Evolutionary conservation across 108 stramenopile species (phyloP).

Genomic region (Conticribra guillardii): DNA sequence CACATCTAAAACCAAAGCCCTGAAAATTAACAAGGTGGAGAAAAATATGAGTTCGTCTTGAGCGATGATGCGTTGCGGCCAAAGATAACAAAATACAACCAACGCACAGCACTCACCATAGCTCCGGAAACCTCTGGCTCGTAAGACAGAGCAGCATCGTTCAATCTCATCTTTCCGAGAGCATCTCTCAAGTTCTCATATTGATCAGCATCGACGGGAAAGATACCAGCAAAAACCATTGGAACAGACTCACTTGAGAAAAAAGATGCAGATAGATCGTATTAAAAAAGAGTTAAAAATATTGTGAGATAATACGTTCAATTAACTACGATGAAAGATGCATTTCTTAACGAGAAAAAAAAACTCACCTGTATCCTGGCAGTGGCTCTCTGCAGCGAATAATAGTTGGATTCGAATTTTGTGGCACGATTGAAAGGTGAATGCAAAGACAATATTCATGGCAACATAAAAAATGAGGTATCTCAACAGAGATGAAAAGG

Average conservation of each 20-base stretch:
- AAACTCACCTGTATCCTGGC: background rate
- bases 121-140: constrained; percentile 89
- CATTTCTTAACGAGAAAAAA: background rate
- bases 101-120: constrained; percentile 40
- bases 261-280: too few species aligned
- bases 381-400: background rate
- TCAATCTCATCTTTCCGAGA: constrained; percentile 91
- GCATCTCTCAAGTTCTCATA: constrained; percentile 91
- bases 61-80: background rate
- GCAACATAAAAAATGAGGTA: background rate
- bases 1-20: constrained; percentile 94
- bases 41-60: too few species aligned
- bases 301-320: background rate
- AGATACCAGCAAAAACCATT: constrained; percentile 97
- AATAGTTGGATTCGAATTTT: too few species aligned
- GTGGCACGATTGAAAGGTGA: too few species aligned
- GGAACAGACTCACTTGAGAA: constrained; percentile 87
- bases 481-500: background rate
- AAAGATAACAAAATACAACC: constrained; percentile 9
- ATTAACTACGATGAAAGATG: background rate
- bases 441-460: too few species aligned
- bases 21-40: too few species aligned
- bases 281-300: constrained; percentile 67
- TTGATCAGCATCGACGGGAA: constrained; percentile 94
- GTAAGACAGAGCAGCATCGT: constrained; percentile 90